These are phyloP conservation scores for Grammothele lineata DNA, from an alignment of 768 basidiomycete genomes.

Conservation along the genomic window DNA sequence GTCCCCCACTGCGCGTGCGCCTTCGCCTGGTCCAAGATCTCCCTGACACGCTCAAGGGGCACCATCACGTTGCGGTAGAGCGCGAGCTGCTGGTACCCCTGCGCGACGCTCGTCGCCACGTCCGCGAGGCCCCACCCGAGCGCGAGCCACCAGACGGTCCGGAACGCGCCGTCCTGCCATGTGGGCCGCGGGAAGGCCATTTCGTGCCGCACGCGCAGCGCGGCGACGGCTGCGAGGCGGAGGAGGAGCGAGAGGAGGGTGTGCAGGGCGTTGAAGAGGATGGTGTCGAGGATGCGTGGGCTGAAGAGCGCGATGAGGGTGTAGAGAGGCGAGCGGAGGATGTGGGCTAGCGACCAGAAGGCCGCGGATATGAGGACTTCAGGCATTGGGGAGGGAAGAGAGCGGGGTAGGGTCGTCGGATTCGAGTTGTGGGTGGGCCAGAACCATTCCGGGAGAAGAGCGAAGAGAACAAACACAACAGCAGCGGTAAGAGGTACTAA, in stretches of 20 bases:
- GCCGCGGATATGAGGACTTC: conserved; percentile 59
- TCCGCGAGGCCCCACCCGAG: conserved; percentile 74
- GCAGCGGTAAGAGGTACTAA: conserved; percentile 53
- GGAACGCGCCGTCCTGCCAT: conserved; percentile 55
- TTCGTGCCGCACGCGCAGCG: conserved; percentile 48
- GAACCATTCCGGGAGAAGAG: conserved; percentile 43
- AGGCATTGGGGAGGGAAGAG: conserved; percentile 60
- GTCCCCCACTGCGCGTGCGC: background rate
- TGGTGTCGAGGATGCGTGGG: conserved; percentile 29
- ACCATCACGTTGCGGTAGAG: conserved; percentile 71
- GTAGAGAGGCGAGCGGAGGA: conserved; percentile 47
- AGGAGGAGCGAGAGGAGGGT: conserved; percentile 49
- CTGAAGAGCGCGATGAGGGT: conserved; percentile 29
- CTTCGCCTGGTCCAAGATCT: conserved; percentile 32
- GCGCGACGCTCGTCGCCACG: conserved; percentile 56
- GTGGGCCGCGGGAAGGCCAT: conserved; percentile 41
- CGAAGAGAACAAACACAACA: conserved; percentile 46
- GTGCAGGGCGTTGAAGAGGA: conserved; percentile 41
- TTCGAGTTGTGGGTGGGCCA: conserved; percentile 38
- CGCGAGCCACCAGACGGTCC: conserved; percentile 72
- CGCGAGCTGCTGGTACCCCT: conserved; percentile 65
- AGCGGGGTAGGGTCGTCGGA: conserved; percentile 32
- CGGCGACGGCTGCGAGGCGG: conserved; percentile 49
- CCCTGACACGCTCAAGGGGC: conserved; percentile 34
- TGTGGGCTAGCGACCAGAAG: conserved; percentile 57